phyloP scores from a whole-genome alignment of 306 rosid genomes.

The Boehmeria nivea region DNA sequence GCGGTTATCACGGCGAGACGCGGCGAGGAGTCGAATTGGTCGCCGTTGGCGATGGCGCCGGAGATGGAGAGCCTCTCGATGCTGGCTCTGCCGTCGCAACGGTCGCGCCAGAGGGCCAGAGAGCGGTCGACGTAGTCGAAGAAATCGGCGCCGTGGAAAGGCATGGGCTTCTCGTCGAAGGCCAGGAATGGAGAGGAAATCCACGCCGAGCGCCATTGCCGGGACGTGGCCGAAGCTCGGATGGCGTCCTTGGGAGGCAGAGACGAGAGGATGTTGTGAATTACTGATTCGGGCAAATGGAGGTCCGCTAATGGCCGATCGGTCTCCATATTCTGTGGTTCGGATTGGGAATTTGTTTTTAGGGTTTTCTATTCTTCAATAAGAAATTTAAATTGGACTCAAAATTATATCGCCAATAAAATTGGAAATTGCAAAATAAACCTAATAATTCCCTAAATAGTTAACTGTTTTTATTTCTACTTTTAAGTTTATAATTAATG shows the following conservation, averaged over 20 bases:
- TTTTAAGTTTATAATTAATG: too few species aligned
- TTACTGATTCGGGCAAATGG: background rate
- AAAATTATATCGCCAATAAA: too few species aligned
- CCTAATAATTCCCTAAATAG: too few species aligned
- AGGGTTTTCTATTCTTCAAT: too few species aligned
- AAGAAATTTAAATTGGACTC: too few species aligned
- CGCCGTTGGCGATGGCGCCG: background rate
- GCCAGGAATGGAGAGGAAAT: background rate
- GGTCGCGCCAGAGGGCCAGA: background rate
- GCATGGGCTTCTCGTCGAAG: background rate
- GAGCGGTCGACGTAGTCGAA: background rate
- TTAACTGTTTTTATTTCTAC: too few species aligned
- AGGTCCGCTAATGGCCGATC: background rate
- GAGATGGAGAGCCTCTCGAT: background rate
- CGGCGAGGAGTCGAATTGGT: background rate
- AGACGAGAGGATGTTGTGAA: background rate
- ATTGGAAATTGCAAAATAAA: too few species aligned
- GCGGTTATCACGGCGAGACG: background rate
- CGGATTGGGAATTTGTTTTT: too few species aligned
- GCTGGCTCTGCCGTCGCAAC: background rate
- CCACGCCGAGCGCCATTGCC: background rate
- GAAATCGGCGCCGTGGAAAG: background rate
- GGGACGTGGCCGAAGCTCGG: background rate
- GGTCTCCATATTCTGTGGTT: background rate
- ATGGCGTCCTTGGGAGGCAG: background rate